Evolutionary conservation across 108 stramenopile genomes (phyloP).

Genomic region (Skeletonema tropicum): DNA sequence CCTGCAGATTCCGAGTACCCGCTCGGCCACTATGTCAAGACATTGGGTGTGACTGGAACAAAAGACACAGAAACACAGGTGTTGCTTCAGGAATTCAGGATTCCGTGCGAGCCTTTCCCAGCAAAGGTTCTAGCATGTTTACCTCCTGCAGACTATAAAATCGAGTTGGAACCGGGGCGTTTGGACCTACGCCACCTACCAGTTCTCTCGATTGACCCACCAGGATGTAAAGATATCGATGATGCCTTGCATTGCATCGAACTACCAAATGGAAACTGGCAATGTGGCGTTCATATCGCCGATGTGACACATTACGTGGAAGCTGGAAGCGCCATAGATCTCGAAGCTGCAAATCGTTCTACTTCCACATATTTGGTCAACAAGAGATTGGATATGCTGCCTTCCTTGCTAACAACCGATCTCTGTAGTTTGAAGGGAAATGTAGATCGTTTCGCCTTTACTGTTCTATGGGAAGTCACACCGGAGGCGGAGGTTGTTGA

Average conservation of each 20-base stretch:
- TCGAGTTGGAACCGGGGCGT: constrained; percentile 82
- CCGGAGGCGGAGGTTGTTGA: constrained; percentile 84
- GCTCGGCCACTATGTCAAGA: constrained; percentile 91
- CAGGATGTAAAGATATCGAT: constrained; percentile 99
- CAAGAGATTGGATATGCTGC: constrained; percentile 98
- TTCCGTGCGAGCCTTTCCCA: constrained; percentile 95
- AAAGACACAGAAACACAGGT: constrained; percentile 97
- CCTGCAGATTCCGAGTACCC: constrained; percentile 87
- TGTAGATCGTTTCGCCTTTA: constrained; percentile 95
- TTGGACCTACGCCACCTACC: constrained; percentile 90
- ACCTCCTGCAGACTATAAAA: constrained; percentile 92
- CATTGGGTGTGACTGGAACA: constrained; percentile 88
- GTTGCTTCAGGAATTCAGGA: constrained; percentile 92
- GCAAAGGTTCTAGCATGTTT: constrained; percentile 96
- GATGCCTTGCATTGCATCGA: constrained; percentile 95
- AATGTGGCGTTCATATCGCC: constrained; percentile 98
- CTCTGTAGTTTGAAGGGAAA: constrained; percentile 94
- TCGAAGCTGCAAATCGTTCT: constrained; percentile 94
- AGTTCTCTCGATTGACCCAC: constrained; percentile 97
- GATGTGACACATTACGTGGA: constrained; percentile 99
- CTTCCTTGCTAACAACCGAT: constrained; percentile 92
- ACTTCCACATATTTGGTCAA: constrained; percentile 99
- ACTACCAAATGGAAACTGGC: constrained; percentile 92
- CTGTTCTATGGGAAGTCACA: constrained; percentile 92
- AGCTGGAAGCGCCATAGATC: constrained; percentile 91